phyloP scores from a whole-genome alignment of 345 rosid species.

The Populus tremula region DNA sequence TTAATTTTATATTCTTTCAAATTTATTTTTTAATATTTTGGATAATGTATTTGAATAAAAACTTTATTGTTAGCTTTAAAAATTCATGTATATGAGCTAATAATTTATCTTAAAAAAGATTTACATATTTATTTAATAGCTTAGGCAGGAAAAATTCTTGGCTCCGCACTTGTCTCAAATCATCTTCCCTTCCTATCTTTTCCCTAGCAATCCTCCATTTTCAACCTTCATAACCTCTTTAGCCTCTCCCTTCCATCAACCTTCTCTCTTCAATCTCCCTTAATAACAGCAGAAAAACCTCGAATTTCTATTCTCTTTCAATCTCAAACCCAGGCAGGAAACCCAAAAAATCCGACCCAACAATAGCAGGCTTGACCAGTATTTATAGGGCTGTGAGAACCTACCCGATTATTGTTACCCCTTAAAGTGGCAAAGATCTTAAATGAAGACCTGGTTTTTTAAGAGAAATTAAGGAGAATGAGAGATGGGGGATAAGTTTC shows the following conservation, averaged over 20 bases:
- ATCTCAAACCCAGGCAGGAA: constrained; percentile 34
- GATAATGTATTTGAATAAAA: too few species aligned
- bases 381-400: constrained; percentile 75
- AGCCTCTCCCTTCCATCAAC: constrained; percentile 40
- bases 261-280: constrained; percentile 30
- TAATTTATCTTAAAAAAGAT: too few species aligned
- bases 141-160: too few species aligned
- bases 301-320: constrained; percentile 61
- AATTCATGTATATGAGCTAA: too few species aligned
- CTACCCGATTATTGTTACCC: constrained; percentile 71
- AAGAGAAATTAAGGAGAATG: constrained; percentile 57
- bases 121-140: too few species aligned
- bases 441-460: constrained; percentile 50
- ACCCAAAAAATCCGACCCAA: constrained; percentile 9
- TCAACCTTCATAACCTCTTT: background rate
- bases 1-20: too few species aligned
- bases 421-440: constrained; percentile 76
- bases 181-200: background rate
- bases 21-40: too few species aligned
- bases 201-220: background rate
- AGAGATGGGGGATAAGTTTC: constrained; percentile 62
- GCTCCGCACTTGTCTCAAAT: too few species aligned
- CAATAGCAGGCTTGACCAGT: constrained; percentile 53
- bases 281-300: constrained; percentile 10
- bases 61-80: too few species aligned